Evolutionary conservation across 345 rosid genomes (phyloP), one percentile per base, ranked within the genome.

Genomic region (Lepidium didymum): DNA sequence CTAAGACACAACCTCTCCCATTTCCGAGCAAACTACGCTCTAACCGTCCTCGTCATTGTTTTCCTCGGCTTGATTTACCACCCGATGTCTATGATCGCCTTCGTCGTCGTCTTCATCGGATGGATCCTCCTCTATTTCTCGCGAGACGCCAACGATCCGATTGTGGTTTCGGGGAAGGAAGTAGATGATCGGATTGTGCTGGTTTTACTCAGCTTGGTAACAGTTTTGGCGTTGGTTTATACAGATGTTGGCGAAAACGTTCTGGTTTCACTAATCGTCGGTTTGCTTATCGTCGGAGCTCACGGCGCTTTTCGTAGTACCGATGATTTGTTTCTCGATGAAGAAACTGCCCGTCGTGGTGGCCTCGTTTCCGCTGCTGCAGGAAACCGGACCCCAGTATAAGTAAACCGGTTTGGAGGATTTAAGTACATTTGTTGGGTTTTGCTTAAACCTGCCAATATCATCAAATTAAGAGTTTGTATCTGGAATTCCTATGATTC

Each of bases 101-200:
- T 90, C 31, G 56, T 88, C 47, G 33, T 81, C 56, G 79, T 83
- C 37, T 88, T 84, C 80, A 15, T 86, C 54, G 87, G 79, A 0
- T 90, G 98, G 98, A 81, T 85, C 75, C 81, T 81, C 63, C 77
- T 93, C 10, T 93, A 88, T 73, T 87, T 93, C 82, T 80, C 76
- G 3, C 87, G 90, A 36, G 91, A 87, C 29, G 63, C 18, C 6
- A 74, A 38, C 18, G 84, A 76, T 10, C 84, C 88, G 1, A 67
- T 92, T 52, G 85, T 81, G 60, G 50, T 88, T 36, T 79, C 85
- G 25, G 76, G 73, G 6, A 75, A 44, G 51, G 38, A 44, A 8
- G 52, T 90, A 16, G 96, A 91, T 63, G 97, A 86, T 25, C 72
- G 86, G 70, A 37, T 85, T 29, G 87, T 88, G 37, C 54, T 84